Percentiles rank a stretch among this genome's conserved stretches.
Conservation (phyloP, 2,329 filamentous ascomycete genomes). For the Magnaporthales sp. region DNA sequence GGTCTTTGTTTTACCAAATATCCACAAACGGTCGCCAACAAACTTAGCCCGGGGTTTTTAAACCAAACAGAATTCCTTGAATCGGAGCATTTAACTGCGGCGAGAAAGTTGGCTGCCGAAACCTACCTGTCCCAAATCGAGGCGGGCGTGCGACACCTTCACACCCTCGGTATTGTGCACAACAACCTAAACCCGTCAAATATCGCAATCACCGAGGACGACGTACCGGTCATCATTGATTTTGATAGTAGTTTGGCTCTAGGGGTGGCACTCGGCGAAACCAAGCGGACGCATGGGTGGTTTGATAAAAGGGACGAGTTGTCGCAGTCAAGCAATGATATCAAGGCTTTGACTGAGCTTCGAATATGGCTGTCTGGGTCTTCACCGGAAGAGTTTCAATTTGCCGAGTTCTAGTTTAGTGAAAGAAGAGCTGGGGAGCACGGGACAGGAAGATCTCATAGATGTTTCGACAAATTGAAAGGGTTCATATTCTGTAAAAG, state of each 20-base stretch:
- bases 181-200: background rate
- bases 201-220: background rate
- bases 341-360: background rate
- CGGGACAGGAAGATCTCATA: no score
- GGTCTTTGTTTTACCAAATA: background rate
- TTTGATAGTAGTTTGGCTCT: background rate
- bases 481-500: no score
- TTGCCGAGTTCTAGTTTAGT: no score
- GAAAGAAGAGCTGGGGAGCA: no score
- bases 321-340: background rate
- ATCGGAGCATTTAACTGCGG: background rate
- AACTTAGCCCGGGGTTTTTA: background rate
- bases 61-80: background rate
- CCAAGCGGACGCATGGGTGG: background rate
- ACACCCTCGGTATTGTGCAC: background rate
- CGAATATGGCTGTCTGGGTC: background rate
- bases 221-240: background rate
- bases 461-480: no score
- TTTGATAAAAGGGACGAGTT: background rate
- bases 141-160: background rate
- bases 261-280: background rate
- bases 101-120: background rate
- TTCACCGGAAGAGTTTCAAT: background rate
- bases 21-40: background rate
- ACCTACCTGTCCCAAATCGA: background rate